Evolutionary conservation across 345 rosid species (phyloP).

Genomic region (Melaleuca quinquenervia): DNA sequence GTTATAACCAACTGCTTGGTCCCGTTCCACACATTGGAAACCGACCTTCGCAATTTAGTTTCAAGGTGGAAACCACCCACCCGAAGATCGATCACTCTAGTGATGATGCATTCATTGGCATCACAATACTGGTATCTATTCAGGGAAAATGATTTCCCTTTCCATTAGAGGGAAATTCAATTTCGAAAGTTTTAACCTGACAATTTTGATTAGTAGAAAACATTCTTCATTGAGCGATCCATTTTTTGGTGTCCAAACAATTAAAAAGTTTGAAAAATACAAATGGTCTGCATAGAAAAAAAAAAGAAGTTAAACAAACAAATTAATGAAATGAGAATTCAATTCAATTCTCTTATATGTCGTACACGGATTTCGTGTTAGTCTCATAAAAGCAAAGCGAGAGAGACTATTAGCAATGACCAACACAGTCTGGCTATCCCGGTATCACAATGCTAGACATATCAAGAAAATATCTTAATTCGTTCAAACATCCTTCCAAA

Average conservation of each 20-base stretch:
- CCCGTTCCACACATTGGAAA: too few species aligned
- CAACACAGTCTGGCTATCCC: neutral
- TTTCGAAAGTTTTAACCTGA: neutral
- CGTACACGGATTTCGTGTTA: neutral
- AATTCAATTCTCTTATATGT: neutral
- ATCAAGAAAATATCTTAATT: neutral
- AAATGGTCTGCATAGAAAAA: too few species aligned
- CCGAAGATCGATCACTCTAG: too few species aligned
- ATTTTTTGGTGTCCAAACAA: neutral
- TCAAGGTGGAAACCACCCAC: too few species aligned
- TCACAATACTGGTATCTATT: neutral
- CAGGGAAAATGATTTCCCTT: neutral
- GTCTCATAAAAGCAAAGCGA: neutral
- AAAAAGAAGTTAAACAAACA: too few species aligned
- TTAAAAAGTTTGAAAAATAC: too few species aligned
- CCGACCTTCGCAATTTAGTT: too few species aligned
- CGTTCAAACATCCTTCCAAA: neutral
- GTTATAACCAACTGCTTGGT: too few species aligned
- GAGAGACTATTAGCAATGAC: neutral
- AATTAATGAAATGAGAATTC: neutral
- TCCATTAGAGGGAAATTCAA: neutral
- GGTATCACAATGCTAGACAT: neutral
- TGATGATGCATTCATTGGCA: too few species aligned
- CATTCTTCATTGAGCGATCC: neutral
- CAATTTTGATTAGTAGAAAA: neutral